Base-by-base conservation (phyloP, 352 stramenopile genomes). In the Phytophthora brassicae region DNA sequence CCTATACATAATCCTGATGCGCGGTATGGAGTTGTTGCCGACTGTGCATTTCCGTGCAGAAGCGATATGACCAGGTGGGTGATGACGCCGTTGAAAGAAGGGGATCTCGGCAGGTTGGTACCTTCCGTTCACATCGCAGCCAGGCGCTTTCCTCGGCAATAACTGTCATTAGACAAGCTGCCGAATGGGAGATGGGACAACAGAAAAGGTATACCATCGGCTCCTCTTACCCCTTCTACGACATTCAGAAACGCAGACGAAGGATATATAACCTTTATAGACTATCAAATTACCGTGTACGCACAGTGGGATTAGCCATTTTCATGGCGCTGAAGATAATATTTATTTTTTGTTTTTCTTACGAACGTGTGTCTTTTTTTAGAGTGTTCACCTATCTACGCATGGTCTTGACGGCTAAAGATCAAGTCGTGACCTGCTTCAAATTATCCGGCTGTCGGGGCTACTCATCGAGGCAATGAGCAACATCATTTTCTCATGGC, bases 11-110 rank as follows among this genome's bases (percentile, higher is more conserved):
- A 42, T 19, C 33, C 47, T 11, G 41, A 42, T 20, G 22, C 19
- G n/a, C 12, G 44, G 5, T 51, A 56, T 31, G 56, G 56, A 22
- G 45, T 64, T 47, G 45, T 64, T 2, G 43, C 17, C 2, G 44
- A 51, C 22, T 44, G 44, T 12, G 45, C 46, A 4, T 64, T 56
- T 14, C 29, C 7, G 17, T 54, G 46, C 19, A 19, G 46, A 4
- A 12, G 31, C 4, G 29, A 41, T 6, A 54, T 20, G 16, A 42
- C 16, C 26, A 26, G 45, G 24, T 6, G 45, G 14, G 19, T 52
- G 5, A 13, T 52, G 26, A 39, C 45, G 5, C 26, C 19, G 2
- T 16, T 52, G 6, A 23, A 43, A n/a, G 28, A 54, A 3, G n/a
- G n/a, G n/a, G 46, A 54, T 20, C 4, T 54, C 6, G 11, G 11